Evolutionary conservation across 108 stramenopile genomes (phyloP), one percentile per base, ranked within the genome.

Genomic region (Pseudonitzschia pungens): DNA sequence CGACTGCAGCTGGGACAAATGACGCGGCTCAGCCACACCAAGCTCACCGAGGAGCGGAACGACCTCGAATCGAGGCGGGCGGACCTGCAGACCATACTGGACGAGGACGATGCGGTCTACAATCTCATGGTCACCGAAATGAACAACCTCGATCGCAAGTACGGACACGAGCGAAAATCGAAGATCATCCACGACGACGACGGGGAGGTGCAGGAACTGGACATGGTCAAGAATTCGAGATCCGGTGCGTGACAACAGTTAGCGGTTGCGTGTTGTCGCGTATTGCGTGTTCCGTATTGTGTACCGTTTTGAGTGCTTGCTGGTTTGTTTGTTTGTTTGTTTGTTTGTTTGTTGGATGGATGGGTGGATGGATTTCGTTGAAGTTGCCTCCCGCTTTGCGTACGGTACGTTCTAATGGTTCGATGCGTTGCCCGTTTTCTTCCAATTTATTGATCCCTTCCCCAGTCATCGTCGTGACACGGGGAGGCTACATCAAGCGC

Each of bases 401-500:
- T 43, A 11, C 11, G 42, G 6, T 6, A 43, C 42, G 6, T 43
- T 11, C 42, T 43, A 11, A 6, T 6, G 42, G 42, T 6, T 11
- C 6, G 6, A 43, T 43, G 9, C 18, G 8, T 45, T 42, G 7
- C 22, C 12, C 36, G 42, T 66, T 44, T 28, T 66, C n/a, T 24
- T 43, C 10, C 59, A 60, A 60, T 28, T 15, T 43, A 43, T 11
- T 43, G 42, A 43, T 11, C 42, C 9, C 9, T 9, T 43, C 11
- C 42, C 28, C 22, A 72, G 96, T 98, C 28, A 93, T 98, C 63
- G 92, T 98, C 36, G 89, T 98, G 8, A 97, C 96, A 9, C 73
- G 90, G 24, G 88, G 89, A 55, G 96, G 98, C 22, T 97, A 98
- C 80, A 94, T 98, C 70, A 98, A 98, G 70, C 87, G 98, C 32